Conservation (phyloP, 1,284 basidiomycete genomes). For the Anthracocystis walkeri region DNA sequence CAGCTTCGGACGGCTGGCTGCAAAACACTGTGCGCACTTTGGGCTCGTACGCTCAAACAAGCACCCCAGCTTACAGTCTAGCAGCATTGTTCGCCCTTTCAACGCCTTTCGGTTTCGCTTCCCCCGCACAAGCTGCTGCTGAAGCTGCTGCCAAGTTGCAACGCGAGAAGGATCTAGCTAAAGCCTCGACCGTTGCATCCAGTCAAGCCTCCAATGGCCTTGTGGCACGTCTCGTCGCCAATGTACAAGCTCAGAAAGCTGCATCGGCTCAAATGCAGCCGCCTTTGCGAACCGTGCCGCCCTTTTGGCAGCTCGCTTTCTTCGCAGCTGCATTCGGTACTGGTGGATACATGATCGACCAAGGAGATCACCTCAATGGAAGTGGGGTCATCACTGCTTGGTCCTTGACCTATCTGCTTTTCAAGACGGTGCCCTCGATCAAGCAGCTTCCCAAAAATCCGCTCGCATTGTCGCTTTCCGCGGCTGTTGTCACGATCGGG, state of each 20-base stretch:
- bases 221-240: slow-evolving; percentile 38
- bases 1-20: slow-evolving; percentile 19
- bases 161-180: slow-evolving; percentile 32
- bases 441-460: slow-evolving; percentile 41
- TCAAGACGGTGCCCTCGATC: slow-evolving; percentile 49
- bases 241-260: slow-evolving; percentile 19
- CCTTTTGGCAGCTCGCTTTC: slow-evolving; percentile 63
- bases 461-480: slow-evolving; percentile 35
- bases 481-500: slow-evolving; percentile 38
- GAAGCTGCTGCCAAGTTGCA: slow-evolving; percentile 35
- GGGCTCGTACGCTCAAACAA: slow-evolving; percentile 37
- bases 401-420: slow-evolving; percentile 63
- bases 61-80: slow-evolving; percentile 51
- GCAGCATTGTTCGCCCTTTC: slow-evolving; percentile 50
- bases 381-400: slow-evolving; percentile 61
- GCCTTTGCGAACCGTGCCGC: slow-evolving; percentile 46
- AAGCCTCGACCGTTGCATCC: slow-evolving; percentile 11
- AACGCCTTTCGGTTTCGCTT: slow-evolving; percentile 56
- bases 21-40: slow-evolving; percentile 25
- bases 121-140: slow-evolving; percentile 42
- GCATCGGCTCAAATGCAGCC: slow-evolving; percentile 16
- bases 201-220: slow-evolving; percentile 19
- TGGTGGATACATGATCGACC: slow-evolving; percentile 65
- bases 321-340: slow-evolving; percentile 56
- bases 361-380: slow-evolving; percentile 61